A percentile compares a stretch with the other conserved stretches of the same genome.
phyloP scores from a whole-genome alignment of 768 basidiomycete genomes.

The Boletus rubescentipes region DNA sequence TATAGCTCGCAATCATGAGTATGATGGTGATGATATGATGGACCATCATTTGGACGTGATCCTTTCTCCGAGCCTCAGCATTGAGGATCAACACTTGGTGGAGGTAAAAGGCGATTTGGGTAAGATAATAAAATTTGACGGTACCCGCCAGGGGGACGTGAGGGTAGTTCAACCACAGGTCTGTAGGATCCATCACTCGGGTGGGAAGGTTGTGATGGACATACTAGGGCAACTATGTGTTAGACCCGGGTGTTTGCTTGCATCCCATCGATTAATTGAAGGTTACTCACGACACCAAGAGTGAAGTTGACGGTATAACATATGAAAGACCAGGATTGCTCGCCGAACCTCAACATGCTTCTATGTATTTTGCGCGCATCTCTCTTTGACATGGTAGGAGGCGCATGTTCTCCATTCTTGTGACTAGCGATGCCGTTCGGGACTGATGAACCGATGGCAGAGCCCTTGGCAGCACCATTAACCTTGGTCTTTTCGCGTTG shows the following conservation, averaged over 20 bases:
- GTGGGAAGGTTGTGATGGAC: too few relatives aligned
- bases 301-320: conserved; percentile 78
- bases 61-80: conserved; percentile 42
- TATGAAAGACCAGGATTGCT: conserved; percentile 87
- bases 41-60: conserved; percentile 93
- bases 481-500: conserved; percentile 17
- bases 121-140: conserved; percentile 60
- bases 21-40: conserved; percentile 89
- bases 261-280: conserved; percentile 3
- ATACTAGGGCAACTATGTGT: not conserved
- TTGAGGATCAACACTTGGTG: too few relatives aligned
- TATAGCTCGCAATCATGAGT: conserved; percentile 77
- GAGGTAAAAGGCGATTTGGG: too few relatives aligned
- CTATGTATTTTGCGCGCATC: conserved; percentile 63
- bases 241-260: not conserved
- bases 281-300: conserved; percentile 73
- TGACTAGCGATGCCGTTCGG: conserved; percentile 32
- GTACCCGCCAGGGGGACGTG: conserved; percentile 73
- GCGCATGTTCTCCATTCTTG: conserved; percentile 22
- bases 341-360: conserved; percentile 83
- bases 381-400: conserved; percentile 31
- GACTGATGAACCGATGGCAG: not conserved
- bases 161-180: conserved; percentile 80
- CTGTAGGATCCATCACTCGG: conserved; percentile 48
- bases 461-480: conserved; percentile 27